Evolutionary conservation across 768 basidiomycete genomes (phyloP), one percentile per base, ranked within the genome.

Genomic region (Lanmaoa rubissima): DNA sequence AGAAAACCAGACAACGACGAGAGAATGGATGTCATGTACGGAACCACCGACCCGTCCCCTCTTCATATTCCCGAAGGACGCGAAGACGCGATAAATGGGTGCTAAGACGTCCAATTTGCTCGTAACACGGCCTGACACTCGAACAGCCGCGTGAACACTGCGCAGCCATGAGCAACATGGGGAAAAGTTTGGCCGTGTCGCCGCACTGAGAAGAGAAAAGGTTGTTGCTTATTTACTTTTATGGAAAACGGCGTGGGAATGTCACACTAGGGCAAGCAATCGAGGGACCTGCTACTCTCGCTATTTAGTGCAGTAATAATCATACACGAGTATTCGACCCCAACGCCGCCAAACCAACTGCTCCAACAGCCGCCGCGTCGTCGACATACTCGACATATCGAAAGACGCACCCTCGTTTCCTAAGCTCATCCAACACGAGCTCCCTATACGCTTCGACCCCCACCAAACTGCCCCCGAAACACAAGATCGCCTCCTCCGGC

Each of bases 121-220:
- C 88, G 80, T 76, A 77, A 78, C 90, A 87, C 87, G 80, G 79
- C 86, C 78, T 90, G 90, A 92, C 90, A 90, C 90, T 92, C 90
- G 70, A 90, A 91, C 88, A 72, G 78, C 86, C 80, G 83, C 86
- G 78, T 88, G 69, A 66, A 74, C 4, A 62, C 61, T 72, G 76
- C 71, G 79, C 85, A 76, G 82, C 79, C 78, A 88, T 86, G 90
- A 92, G 90, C 90, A 92, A 92, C 90, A 88, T 82, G 82, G 89
- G 90, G 86, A 87, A 88, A 74, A 68, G 71, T 63, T 79, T 81
- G 80, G 83, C 83, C 85, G 86, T 84, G 90, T 78, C 77, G 90
- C 90, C 90, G 90, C 90, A 92, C 90, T 78, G 75, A 73, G 66
- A 72, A 68, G 58, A 61, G 40, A 47, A 45, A 41, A 10, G 5